Base-by-base conservation (phyloP, 2,329 filamentous ascomycete genomes). In the Monosporascus sp. region DNA sequence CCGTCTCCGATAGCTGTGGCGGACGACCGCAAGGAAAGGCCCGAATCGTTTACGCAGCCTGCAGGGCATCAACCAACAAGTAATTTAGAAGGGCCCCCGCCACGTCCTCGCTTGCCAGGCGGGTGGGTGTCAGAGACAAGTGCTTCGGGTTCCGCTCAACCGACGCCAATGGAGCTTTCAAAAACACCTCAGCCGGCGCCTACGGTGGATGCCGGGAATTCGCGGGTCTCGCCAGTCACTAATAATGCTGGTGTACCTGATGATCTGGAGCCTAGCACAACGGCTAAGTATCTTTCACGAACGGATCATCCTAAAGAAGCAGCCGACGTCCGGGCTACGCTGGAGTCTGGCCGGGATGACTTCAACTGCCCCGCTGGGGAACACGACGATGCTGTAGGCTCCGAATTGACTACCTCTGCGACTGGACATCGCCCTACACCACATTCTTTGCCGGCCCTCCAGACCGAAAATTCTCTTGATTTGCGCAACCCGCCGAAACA, bases 41-140 rank as follows among this genome's bases (percentile, higher is more conserved):
- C 49, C 47, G 43, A 50, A 27, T 44, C 51, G 11, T 11, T 37
- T 53, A 52, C 24, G 37, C 43, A 50, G 38, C 46, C 53, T 41
- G 44, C 53, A 50, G 54, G 45, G 35, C 54, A 55, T 44, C 55
- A 60, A 35, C 48, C 55, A 2, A 43, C 62, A 11, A 62, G 63
- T 26, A 37, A 50, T 5, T 51, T 61, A 19, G 59, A 60, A 45
- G 61, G 63, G 6, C 58, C 57, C 16, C 27, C 43, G 14, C 26
- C 51, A 26, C 60, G 64, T 50, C 59, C 67, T 55, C 55, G 60
- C 38, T 56, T 69, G 51, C 65, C 65, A 27, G 67, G 65, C 3
- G 58, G 59, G 48, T 68, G 65, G 66, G 61, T 67, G 24, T 63
- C 65, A 14, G 65, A 68, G 56, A 65, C 60, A 48, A 51, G 56